Base-by-base conservation (phyloP, 129 eudicot species). In the Tanacetum coccineum region DNA sequence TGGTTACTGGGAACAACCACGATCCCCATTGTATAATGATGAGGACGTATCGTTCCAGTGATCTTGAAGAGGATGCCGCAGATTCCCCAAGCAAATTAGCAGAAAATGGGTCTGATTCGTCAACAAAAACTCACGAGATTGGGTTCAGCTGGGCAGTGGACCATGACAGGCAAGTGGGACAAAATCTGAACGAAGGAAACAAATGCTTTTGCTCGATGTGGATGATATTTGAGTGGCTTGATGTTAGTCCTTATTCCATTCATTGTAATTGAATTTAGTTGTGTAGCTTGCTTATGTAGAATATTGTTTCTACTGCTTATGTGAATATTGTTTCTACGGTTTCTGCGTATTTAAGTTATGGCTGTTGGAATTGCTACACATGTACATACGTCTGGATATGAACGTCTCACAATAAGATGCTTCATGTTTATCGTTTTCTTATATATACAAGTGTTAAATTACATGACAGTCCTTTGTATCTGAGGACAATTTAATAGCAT, bases 31-130 rank as follows among this genome's bases (percentile, higher is more conserved):
- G 88, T 77, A 48, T n/a, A 79, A 87, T 63, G 97, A 90, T 22
- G 97, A 85, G 49, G 97, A 90, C 30, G 89, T 91, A 11, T 87
- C 97, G 5, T 91, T 91, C n/a, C 70, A 91, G 97, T 73, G 97
- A 91, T 78, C 97, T 91, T 45, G 97, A 91, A 59, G 97, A 91
- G 39, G 97, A 88, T 32, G 95, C 87, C 25, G 94, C 69, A 45
- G 87, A 89, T 73, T 81, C 50, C 7, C 85, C 88, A 5, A 45
- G n/a, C 88, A 47, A 85, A 74, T 46, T 74, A 58, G n/a, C 64
- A 85, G n/a, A 82, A 62, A 76, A 75, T 56, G 53, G 79, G 21
- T 74, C 94, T 21, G 89, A 84, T 66, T 75, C 90, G 21, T 78
- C 86, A n/a, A 66, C 68, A 7, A 91, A 78, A 75, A 85, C 56